These are phyloP conservation scores for Rhodotorula sp. DNA, from an alignment of 1,284 basidiomycete species.

Conservation along the genomic window DNA sequence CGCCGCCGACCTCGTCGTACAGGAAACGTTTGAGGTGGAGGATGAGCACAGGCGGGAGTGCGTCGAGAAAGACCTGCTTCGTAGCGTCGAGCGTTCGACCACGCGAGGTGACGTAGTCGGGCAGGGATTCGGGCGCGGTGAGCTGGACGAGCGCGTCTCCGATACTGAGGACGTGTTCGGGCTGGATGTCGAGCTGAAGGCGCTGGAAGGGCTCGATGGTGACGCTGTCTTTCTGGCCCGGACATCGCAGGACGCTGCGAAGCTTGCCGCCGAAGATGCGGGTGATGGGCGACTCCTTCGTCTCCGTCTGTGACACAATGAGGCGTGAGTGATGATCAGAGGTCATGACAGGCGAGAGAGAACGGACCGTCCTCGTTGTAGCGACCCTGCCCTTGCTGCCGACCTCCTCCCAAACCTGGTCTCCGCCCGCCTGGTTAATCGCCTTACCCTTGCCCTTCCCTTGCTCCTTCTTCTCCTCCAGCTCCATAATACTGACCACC, in stretches of 20 bases:
- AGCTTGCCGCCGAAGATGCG: slow-evolving; percentile 91
- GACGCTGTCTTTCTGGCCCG: slow-evolving; percentile 77
- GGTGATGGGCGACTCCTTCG: slow-evolving; percentile 81
- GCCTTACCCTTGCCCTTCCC: slow-evolving; percentile 67
- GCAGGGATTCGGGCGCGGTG: slow-evolving; percentile 74
- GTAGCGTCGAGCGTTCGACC: slow-evolving; percentile 71
- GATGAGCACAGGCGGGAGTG: slow-evolving; percentile 79
- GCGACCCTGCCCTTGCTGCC: slow-evolving; percentile 82
- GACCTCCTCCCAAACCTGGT: slow-evolving; percentile 78
- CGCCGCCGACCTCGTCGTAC: slow-evolving; percentile 79
- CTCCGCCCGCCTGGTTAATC: slow-evolving; percentile 51
- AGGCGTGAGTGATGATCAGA: too few species aligned
- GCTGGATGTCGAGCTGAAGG: slow-evolving; percentile 85
- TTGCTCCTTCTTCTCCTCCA: slow-evolving; percentile 68
- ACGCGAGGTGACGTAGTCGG: slow-evolving; percentile 48
- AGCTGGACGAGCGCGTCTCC: slow-evolving; percentile 79
- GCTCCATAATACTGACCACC: slow-evolving; percentile 63
- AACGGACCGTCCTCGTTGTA: slow-evolving; percentile 72
- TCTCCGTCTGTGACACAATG: slow-evolving; percentile 74
- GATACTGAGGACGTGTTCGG: slow-evolving; percentile 70
- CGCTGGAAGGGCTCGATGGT: slow-evolving; percentile 91
- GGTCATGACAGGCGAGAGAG: too few species aligned
- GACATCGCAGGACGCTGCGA: slow-evolving; percentile 77
- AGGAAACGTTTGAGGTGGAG: slow-evolving; percentile 91
- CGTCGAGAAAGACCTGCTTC: slow-evolving; percentile 83